Conservation (phyloP, 1,139 yeast genomes). For the Debaryomyces nepalensis region DNA sequence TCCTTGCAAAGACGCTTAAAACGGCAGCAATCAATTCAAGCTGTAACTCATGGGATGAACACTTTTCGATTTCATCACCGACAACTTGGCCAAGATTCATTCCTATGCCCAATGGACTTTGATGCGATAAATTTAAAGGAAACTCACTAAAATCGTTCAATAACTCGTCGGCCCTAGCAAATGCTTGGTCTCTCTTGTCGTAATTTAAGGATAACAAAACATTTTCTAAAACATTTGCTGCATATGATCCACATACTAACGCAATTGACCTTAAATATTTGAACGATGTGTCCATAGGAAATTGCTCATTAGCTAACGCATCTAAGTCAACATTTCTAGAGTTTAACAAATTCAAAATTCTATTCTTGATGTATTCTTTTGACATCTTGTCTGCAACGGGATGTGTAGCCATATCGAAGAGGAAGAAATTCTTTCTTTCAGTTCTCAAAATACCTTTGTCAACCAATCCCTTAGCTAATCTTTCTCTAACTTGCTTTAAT, state of each 20-base stretch:
- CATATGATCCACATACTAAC: constrained; percentile 87
- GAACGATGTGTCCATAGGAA: constrained; percentile 72
- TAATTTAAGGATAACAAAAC: constrained; percentile 78
- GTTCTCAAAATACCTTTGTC: constrained; percentile 98
- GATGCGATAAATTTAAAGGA: constrained; percentile 69
- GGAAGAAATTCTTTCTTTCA: constrained; percentile 89
- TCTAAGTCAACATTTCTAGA: constrained; percentile 67
- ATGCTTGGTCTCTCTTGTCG: constrained; percentile 91
- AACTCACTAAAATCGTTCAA: constrained; percentile 79
- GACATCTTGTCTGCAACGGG: constrained; percentile 86
- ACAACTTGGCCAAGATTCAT: constrained; percentile 75
- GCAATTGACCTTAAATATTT: constrained; percentile 78
- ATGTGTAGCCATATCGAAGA: constrained; percentile 98
- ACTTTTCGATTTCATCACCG: constrained; percentile 66
- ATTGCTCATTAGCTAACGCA: constrained; percentile 55
- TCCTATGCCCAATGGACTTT: constrained; percentile 73
- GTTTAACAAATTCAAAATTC: constrained; percentile 72
- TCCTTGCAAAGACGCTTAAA: constrained; percentile 59
- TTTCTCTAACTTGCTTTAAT: constrained; percentile 93
- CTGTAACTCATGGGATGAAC: constrained; percentile 61
- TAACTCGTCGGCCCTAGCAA: constrained; percentile 90
- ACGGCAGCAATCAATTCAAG: constrained; percentile 94
- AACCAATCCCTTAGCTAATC: constrained; percentile 94
- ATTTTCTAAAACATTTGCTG: constrained; percentile 95
- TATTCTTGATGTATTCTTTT: constrained; percentile 78